Conservation (phyloP, 1,139 yeast genomes). For the Candida neerlandica region DNA sequence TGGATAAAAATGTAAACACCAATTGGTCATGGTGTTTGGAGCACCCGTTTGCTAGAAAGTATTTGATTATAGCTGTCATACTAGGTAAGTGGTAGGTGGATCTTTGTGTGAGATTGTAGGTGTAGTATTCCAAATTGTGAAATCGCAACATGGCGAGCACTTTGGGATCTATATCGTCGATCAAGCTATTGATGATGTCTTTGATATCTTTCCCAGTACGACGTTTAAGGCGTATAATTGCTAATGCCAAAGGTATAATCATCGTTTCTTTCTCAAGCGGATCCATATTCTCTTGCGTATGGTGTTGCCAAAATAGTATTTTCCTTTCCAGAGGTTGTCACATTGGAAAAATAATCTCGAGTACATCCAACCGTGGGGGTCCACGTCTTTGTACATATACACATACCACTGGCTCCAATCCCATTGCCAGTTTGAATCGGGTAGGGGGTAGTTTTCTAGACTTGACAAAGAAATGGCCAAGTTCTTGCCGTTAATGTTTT, state of each 20-base stretch:
- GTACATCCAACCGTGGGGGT: constrained; percentile 80
- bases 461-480: constrained; percentile 32
- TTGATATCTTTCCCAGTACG: neutral
- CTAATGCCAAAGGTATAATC: constrained; percentile 17
- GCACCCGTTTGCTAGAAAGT: constrained; percentile 9
- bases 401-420: constrained; percentile 73
- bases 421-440: constrained; percentile 74
- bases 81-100: constrained; percentile 1
- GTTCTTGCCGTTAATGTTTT: constrained; percentile 31
- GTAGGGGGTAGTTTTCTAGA: constrained; percentile 55
- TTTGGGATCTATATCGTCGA: constrained; percentile 12
- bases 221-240: constrained; percentile 12
- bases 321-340: constrained; percentile 60
- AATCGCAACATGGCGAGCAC: constrained; percentile 6
- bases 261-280: constrained; percentile 26
- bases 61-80: constrained; percentile 9
- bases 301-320: constrained; percentile 53
- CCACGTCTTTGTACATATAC: constrained; percentile 70
- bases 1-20: constrained; percentile 6
- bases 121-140: constrained; percentile 13
- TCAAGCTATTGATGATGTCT: constrained; percentile 7
- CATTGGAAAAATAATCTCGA: constrained; percentile 47
- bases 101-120: constrained; percentile 6
- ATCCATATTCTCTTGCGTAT: constrained; percentile 68
- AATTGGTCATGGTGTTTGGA: constrained; percentile 12